phyloP scores from a whole-genome alignment of 2,329 filamentous ascomycete species.

The Xylaria sp. region DNA sequence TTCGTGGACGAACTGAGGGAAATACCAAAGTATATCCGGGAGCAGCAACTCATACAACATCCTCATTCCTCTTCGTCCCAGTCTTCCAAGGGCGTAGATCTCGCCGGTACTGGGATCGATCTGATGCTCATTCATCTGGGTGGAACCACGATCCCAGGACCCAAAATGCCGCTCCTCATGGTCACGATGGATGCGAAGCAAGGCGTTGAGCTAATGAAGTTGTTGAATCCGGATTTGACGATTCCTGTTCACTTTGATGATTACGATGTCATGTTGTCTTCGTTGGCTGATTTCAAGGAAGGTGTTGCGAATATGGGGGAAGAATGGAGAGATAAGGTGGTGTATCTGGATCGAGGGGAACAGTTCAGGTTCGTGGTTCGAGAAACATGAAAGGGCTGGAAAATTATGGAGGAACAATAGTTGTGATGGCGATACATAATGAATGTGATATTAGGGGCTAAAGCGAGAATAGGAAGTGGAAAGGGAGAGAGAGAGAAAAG shows the following conservation, averaged over 20 bases:
- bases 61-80: not conserved
- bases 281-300: slow-evolving; percentile 55
- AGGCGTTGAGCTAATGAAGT: slow-evolving; percentile 53
- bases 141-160: slow-evolving; percentile 59
- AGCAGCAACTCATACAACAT: slow-evolving; percentile 5
- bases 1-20: slow-evolving; percentile 56
- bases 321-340: slow-evolving; percentile 47
- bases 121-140: slow-evolving; percentile 63
- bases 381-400: slow-evolving; percentile 1
- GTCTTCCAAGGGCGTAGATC: not conserved
- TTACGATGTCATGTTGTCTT: slow-evolving; percentile 56
- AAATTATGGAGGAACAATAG: not conserved
- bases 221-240: slow-evolving; percentile 56
- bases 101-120: slow-evolving; percentile 47
- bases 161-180: slow-evolving; percentile 56
- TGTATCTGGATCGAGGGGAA: slow-evolving; percentile 57
- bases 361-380: slow-evolving; percentile 50
- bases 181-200: slow-evolving; percentile 64
- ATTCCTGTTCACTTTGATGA: slow-evolving; percentile 62
- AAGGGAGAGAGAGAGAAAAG: not conserved
- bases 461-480: not conserved
- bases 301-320: slow-evolving; percentile 43
- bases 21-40: slow-evolving; percentile 46
- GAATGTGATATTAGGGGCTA: not conserved
- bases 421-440: not conserved